Percentiles rank a stretch among this genome's conserved stretches.
phyloP scores from a whole-genome alignment of 495 filamentous ascomycete genomes.

The Penicillium cosmopolitanum region DNA sequence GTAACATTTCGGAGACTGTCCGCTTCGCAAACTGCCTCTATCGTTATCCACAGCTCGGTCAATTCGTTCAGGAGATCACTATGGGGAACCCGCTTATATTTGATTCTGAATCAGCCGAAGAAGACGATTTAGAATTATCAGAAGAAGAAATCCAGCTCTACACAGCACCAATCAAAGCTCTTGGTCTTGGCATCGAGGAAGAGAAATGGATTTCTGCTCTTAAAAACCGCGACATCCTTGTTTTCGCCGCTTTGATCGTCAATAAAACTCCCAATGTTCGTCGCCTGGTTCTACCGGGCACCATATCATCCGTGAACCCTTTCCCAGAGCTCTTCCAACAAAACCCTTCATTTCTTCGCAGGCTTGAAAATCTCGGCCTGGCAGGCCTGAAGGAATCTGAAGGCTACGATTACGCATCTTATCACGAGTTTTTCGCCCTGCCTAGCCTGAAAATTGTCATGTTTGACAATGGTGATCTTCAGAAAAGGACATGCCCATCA shows the following conservation, averaged over 20 bases:
- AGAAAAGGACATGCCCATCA: slow-evolving; percentile 11
- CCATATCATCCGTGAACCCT: slow-evolving; percentile 11
- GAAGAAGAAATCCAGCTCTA: background rate
- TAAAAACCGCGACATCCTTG: slow-evolving; percentile 10
- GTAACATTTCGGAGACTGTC: slow-evolving; percentile 5
- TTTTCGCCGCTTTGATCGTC: slow-evolving; percentile 23
- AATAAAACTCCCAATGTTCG: slow-evolving; percentile 31
- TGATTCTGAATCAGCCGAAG: background rate
- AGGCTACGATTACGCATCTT: slow-evolving; percentile 14
- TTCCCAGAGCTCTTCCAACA: slow-evolving; percentile 18
- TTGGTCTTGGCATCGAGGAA: background rate
- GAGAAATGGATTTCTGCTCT: background rate
- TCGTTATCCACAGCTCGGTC: slow-evolving; percentile 23
- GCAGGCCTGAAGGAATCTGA: slow-evolving; percentile 1
- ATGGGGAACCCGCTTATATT: background rate
- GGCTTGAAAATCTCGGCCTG: slow-evolving; percentile 19
- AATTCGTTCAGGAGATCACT: slow-evolving; percentile 18
- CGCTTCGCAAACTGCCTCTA: slow-evolving; percentile 22
- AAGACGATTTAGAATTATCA: background rate
- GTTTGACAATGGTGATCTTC: slow-evolving; percentile 23
- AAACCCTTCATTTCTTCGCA: slow-evolving; percentile 24
- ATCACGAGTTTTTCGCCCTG: slow-evolving; percentile 18
- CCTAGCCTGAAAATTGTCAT: slow-evolving; percentile 12
- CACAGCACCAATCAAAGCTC: background rate
- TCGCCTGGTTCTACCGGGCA: slow-evolving; percentile 17